Conservation (phyloP, 345 rosid species). For the Eucalyptus marginata region DNA sequence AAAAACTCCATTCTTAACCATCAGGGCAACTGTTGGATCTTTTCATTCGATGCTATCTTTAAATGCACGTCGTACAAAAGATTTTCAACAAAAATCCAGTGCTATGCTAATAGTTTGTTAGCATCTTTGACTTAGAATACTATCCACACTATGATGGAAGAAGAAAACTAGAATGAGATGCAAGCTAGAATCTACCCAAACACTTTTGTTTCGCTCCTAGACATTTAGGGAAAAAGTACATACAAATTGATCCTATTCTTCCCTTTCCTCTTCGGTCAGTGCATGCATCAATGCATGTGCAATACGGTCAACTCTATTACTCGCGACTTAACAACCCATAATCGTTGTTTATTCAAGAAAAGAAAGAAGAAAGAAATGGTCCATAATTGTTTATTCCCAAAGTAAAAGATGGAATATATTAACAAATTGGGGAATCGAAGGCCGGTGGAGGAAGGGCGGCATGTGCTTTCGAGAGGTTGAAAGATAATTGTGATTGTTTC, state of each 20-base stretch:
- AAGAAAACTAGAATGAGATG: too few species aligned
- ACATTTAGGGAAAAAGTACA: neutral
- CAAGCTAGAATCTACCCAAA: neutral
- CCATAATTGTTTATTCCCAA: neutral
- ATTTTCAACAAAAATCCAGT: neutral
- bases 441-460: accelerated
- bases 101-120: neutral
- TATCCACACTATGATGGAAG: too few species aligned
- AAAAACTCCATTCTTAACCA: neutral
- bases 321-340: neutral
- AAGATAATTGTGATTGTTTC: too few species aligned
- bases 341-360: too few species aligned
- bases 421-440: neutral
- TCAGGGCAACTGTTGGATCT: neutral
- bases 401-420: neutral
- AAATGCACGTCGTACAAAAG: neutral
- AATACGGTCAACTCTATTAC: neutral
- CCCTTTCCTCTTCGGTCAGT: neutral
- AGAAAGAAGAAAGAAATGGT: neutral
- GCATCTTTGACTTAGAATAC: neutral
- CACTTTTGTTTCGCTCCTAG: neutral
- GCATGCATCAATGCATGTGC: neutral
- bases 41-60: neutral
- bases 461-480: neutral
- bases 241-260: neutral